Evolutionary conservation across 2,329 filamentous ascomycete species (phyloP).

Genomic region (Trichoderma sp.): DNA sequence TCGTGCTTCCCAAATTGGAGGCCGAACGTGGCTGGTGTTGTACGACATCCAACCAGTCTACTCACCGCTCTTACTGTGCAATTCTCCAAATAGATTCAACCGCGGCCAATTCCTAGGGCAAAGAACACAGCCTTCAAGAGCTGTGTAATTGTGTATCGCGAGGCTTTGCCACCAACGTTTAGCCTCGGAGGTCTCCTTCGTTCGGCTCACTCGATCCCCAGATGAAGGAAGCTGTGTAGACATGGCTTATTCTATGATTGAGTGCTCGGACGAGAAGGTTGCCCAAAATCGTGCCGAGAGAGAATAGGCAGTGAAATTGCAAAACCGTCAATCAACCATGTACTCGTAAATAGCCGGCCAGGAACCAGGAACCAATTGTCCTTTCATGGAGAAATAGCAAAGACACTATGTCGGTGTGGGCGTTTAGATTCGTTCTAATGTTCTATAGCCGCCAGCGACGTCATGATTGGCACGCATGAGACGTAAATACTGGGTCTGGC

Average conservation of each 20-base stretch:
- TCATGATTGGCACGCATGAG: conserved; percentile 4
- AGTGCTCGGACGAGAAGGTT: too few species aligned
- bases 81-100: not conserved
- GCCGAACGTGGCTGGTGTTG: conserved; percentile 16
- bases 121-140: not conserved
- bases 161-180: not conserved
- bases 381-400: not conserved
- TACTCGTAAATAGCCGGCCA: not conserved
- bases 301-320: not conserved
- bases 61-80: conserved; percentile 18
- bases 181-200: not conserved
- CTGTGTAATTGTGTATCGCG: conserved; percentile 5
- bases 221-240: not conserved
- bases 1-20: not conserved
- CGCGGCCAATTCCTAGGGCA: not conserved
- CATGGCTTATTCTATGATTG: not conserved
- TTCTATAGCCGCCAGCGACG: not conserved
- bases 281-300: not conserved
- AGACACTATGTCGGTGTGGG: not conserved
- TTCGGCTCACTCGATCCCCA: not conserved
- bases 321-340: not conserved
- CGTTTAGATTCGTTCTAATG: not conserved
- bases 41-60: not conserved
- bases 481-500: conserved; percentile 13
- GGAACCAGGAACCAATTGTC: not conserved